phyloP scores from a whole-genome alignment of 2,329 filamentous ascomycete genomes.

The Thyridium curvatum region DNA sequence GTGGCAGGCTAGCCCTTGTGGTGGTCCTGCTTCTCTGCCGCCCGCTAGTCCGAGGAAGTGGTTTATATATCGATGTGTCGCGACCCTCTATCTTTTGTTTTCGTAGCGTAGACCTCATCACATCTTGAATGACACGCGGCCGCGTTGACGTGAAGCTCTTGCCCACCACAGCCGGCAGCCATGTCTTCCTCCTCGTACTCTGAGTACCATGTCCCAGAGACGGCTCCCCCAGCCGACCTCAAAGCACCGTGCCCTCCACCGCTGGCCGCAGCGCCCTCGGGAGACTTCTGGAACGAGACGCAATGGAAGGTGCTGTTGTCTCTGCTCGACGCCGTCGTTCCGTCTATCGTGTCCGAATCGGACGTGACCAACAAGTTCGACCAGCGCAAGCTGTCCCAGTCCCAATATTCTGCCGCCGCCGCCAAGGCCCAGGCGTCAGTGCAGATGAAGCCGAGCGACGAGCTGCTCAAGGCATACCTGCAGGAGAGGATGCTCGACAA shows the following conservation, averaged over 20 bases:
- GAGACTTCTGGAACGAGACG: conserved; percentile 33
- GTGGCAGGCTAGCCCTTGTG: too few relatives aligned
- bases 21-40: too few relatives aligned
- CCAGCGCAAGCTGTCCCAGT: conserved; percentile 40
- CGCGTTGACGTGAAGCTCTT: too few relatives aligned
- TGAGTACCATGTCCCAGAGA: background rate
- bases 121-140: too few relatives aligned
- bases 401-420: conserved; percentile 36
- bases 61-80: too few relatives aligned
- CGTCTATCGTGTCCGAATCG: conserved; percentile 44
- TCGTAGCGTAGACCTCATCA: too few relatives aligned
- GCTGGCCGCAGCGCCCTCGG: conserved; percentile 16
- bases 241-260: conserved; percentile 10
- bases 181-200: too few relatives aligned
- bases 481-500: conserved; percentile 43
- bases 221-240: conserved; percentile 3
- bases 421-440: conserved; percentile 27
- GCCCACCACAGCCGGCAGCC: too few relatives aligned
- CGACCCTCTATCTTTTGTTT: too few relatives aligned
- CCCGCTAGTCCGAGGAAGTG: too few relatives aligned
- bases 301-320: conserved; percentile 51
- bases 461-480: conserved; percentile 45
- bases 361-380: conserved; percentile 26
- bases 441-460: conserved; percentile 14
- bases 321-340: conserved; percentile 53